Evolutionary conservation across 2,329 filamentous ascomycete species (phyloP), one percentile per base, ranked within the genome.

Genomic region (Aureobasidium sp.): DNA sequence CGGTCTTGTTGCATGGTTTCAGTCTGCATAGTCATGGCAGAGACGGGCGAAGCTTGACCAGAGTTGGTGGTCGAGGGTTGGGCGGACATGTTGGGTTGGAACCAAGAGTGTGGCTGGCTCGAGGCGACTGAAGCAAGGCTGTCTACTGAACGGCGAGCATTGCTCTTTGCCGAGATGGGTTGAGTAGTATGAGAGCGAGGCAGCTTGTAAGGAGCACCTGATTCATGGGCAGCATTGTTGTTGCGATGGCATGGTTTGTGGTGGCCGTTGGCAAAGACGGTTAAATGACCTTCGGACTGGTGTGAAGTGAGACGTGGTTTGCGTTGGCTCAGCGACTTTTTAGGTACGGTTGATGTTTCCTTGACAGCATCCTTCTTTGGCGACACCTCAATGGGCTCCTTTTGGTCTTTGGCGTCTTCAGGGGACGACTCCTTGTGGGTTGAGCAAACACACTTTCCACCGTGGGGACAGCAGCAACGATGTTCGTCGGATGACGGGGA

Each of bases 181-280:
- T 81, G 76, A 54, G 78, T 80, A 67, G 78, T 80, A 67, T 82
- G 76, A 47, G 79, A 76, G 62, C 80, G 69, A 50, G 82, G 82
- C 65, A 86, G 81, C 68, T 83, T 83, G 73, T 87, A 87, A 1
- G 85, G 85, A 66, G 81, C 74, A 62, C 83, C 83, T 61, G 80
- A 83, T 63, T 85, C 82, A 68, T 86, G 84, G 63, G 83, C 83
- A 65, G 82, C 79, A 70, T 85, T 82, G 72, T 86, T 86, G 73
- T 84, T 82, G 66, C 84, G 82, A 69, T 86, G 84, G 55, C 80
- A 81, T 11, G 84, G 84, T 74, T 85, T 85, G 74, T 86, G 83
- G 67, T 86, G 83, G 62, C 84, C 84, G 68, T 86, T 85, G 27
- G 82, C 77, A 69, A 85, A 85, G 62, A 85, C 77, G 21, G 82